Base-by-base conservation (phyloP, 129 eudicot genomes). In the Centrapalus pauciflorus region DNA sequence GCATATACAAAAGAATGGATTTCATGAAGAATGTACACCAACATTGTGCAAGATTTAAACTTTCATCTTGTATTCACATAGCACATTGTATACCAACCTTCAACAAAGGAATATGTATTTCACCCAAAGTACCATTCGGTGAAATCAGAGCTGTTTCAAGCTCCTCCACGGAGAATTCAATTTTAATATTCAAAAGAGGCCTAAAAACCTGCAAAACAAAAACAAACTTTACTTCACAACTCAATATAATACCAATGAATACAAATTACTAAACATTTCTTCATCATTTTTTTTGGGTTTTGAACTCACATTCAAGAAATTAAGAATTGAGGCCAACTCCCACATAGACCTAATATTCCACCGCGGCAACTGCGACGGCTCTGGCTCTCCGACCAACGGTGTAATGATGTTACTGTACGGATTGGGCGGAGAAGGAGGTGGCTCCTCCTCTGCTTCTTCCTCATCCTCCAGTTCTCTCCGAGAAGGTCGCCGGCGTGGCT, bases 301-400 rank as follows among this genome's bases (percentile, higher is more conserved):
- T 40, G 40, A 75, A 23, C 87, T 75, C 76, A 93, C 99, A 84
- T 93, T 83, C 26, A 93, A 78, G 72, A 93, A 93, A 73, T 93
- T 89, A 54, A 93, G 85, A 45, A 93, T 58, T 0, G 99, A 84
- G 24, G 92, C 99, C 80, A 93, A 51, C 66, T 93, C 92, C 95
- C 96, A 89, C 99, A 93, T 93, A 25, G 92, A 78, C 81, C 99
- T 80, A 30, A 93, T 76, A 5, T 55, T 85, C 99, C 99, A 86
- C 77, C 99, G 72, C 1, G 96, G 92, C 80, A 93, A 58, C 77
- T 81, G 96, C 7, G 90, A 85, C 3, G 72, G 61, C 58, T 85
- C 82, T 3, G 93, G 87, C 54, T 81, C 90, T 7, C 72, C 90
- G 33, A 93, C 89, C 66, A 93, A 40, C 1, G 87, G 84, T 0